Base-by-base conservation (phyloP, 345 rosid genomes). In the Cardiospermum halicacabum region DNA sequence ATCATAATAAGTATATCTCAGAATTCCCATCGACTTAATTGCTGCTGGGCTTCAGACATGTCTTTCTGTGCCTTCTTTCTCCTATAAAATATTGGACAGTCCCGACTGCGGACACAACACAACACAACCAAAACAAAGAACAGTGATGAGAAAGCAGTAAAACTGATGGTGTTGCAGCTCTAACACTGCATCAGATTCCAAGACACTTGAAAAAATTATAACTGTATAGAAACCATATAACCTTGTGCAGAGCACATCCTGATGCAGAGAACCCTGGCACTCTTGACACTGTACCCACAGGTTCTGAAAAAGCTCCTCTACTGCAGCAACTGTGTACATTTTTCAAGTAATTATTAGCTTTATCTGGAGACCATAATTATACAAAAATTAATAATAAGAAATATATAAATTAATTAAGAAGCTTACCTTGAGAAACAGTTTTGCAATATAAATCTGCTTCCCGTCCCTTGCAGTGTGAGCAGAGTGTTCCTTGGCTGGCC, bases 261-360 rank as follows among this genome's bases (percentile, higher is more conserved):
- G 97, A 78, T 91, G 99, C 73, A 94, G 99, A 56, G 97, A 94
- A 58, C 97, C 97, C 75, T 89, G 97, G 75, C 99, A 94, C 64
- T 91, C 99, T 70, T 94, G 97, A 70, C 99, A 94, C 74, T 94
- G 97, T 0, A 96, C 89, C 99, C 97, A 91, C 19, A 91, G 72
- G 76, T 82, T 91, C 62, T 96, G 92, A 76, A 91, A 89, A 58
- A 89, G 82, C 70, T 72, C 80, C 77, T 94, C 97, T 59, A 91
- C 83, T 49, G 87, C 97, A 11, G 95, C 78, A 67, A 94, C 96
- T 94, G 80, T 69, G 71, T 63, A 50, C 70, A 80, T 42, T n/a
- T n/a, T n/a, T 76, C 12, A 16, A 16, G 3, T n/a, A 69, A 47
- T 26, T 48, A 58, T n/a, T 31, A 16, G 28, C 16, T 11, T 3